These are phyloP conservation scores for Brassica carinata DNA, from an alignment of 345 rosid genomes.

Conservation along the genomic window DNA sequence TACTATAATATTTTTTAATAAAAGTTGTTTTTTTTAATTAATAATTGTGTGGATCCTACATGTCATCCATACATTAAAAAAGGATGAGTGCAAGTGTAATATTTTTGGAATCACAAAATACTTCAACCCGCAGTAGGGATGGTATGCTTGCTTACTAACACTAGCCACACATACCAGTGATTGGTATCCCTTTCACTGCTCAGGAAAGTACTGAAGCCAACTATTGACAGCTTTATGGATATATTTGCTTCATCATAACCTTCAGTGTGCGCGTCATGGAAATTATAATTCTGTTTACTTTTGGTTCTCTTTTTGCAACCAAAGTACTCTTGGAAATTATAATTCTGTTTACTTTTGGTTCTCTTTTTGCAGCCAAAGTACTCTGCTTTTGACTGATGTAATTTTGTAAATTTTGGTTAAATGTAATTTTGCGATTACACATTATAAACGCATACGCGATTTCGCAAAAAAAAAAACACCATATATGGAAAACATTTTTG, in stretches of 20 bases:
- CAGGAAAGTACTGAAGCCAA: too few relatives aligned
- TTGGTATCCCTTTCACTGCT: too few relatives aligned
- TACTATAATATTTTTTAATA: too few relatives aligned
- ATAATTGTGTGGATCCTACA: too few relatives aligned
- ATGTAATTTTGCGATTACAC: neutral
- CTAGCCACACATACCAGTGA: too few relatives aligned
- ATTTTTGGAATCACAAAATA: too few relatives aligned
- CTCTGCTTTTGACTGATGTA: neutral
- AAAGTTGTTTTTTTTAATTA: too few relatives aligned
- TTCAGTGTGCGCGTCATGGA: neutral
- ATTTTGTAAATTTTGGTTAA: neutral
- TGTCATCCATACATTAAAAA: too few relatives aligned
- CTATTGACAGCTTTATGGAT: too few relatives aligned
- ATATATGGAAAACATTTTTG: neutral
- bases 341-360: neutral
- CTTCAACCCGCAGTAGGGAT: too few relatives aligned
- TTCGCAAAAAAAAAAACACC: neutral
- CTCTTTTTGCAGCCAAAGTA: neutral
- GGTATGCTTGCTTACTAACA: too few relatives aligned
- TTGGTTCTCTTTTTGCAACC: neutral
- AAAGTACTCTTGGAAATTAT: neutral
- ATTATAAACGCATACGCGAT: neutral
- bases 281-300: neutral
- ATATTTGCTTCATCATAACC: neutral
- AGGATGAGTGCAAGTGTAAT: too few relatives aligned